These are phyloP conservation scores for Pleurotus eryngii DNA, from an alignment of 768 basidiomycete species.

Conservation along the genomic window DNA sequence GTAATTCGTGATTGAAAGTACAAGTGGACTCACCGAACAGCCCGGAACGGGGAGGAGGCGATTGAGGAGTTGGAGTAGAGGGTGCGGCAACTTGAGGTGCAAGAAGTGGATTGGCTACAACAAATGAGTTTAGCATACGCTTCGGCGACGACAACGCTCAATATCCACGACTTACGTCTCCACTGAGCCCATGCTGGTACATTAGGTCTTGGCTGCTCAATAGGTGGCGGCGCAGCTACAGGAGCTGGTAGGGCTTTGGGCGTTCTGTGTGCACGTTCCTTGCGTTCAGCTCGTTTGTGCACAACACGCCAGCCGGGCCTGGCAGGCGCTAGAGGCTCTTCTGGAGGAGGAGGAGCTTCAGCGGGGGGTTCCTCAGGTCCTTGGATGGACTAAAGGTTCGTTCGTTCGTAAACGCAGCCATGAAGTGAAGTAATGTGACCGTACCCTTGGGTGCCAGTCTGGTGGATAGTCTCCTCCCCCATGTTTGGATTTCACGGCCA, in stretches of 20 bases:
- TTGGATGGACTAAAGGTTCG: slow-evolving; percentile 7
- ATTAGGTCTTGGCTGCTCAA: slow-evolving; percentile 46
- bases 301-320: slow-evolving; percentile 76
- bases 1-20: background rate
- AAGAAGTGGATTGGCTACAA: slow-evolving; percentile 61
- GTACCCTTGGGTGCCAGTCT: slow-evolving; percentile 67
- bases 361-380: slow-evolving; percentile 33
- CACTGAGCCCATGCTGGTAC: slow-evolving; percentile 83
- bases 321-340: slow-evolving; percentile 43
- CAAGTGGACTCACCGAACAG: slow-evolving; percentile 54
- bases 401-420: background rate
- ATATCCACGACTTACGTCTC: slow-evolving; percentile 54
- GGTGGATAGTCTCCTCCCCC: slow-evolving; percentile 74
- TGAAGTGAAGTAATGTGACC: slow-evolving; percentile 15
- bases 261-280: slow-evolving; percentile 42
- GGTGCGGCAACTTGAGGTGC: slow-evolving; percentile 33
- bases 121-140: background rate
- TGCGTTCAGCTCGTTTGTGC: slow-evolving; percentile 58
- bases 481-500: slow-evolving; percentile 81
- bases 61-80: slow-evolving; percentile 31
- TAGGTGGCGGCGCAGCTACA: slow-evolving; percentile 41
- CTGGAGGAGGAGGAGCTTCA: slow-evolving; percentile 42
- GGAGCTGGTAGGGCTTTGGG: slow-evolving; percentile 34
- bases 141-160: background rate
- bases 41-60: slow-evolving; percentile 54